A percentile compares a stretch with the other conserved stretches of the same genome.
Conservation (phyloP, 2,329 filamentous ascomycete genomes). For the Phyllosticta capitalensis region DNA sequence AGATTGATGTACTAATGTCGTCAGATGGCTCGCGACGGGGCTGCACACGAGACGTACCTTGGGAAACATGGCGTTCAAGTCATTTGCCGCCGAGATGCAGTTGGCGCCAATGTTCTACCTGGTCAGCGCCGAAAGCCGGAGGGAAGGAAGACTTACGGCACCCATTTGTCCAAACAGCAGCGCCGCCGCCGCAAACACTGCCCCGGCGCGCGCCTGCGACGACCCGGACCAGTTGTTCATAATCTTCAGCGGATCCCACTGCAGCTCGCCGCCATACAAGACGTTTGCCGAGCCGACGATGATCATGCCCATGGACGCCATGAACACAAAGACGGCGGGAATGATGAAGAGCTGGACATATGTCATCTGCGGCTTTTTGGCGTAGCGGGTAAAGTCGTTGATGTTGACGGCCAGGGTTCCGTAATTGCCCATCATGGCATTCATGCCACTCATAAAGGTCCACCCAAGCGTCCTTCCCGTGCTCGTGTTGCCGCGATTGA, state of each 20-base stretch:
- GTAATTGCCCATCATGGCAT: slow-evolving; percentile 23
- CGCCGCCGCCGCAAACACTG: slow-evolving; percentile 6
- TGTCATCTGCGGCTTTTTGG: slow-evolving; percentile 15
- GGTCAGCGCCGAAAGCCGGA: slow-evolving; percentile 10
- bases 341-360: slow-evolving; percentile 29
- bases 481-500: slow-evolving; percentile 16
- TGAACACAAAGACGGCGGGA: slow-evolving; percentile 20
- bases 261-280: slow-evolving; percentile 14
- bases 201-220: slow-evolving; percentile 14
- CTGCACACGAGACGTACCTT: neutral
- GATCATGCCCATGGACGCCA: slow-evolving; percentile 21
- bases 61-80: slow-evolving; percentile 10
- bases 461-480: slow-evolving; percentile 17
- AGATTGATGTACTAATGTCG: slow-evolving; percentile 1
- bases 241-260: slow-evolving; percentile 19
- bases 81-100: slow-evolving; percentile 16
- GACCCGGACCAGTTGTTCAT: slow-evolving; percentile 16
- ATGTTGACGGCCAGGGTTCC: slow-evolving; percentile 15
- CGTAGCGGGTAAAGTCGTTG: slow-evolving; percentile 15
- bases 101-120: slow-evolving; percentile 17
- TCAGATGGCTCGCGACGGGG: neutral
- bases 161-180: neutral
- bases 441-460: slow-evolving; percentile 23
- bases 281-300: slow-evolving; percentile 16
- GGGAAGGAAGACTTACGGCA: slow-evolving; percentile 8